These are phyloP conservation scores for Pueraria montana DNA, from an alignment of 306 rosid genomes.

Conservation along the genomic window DNA sequence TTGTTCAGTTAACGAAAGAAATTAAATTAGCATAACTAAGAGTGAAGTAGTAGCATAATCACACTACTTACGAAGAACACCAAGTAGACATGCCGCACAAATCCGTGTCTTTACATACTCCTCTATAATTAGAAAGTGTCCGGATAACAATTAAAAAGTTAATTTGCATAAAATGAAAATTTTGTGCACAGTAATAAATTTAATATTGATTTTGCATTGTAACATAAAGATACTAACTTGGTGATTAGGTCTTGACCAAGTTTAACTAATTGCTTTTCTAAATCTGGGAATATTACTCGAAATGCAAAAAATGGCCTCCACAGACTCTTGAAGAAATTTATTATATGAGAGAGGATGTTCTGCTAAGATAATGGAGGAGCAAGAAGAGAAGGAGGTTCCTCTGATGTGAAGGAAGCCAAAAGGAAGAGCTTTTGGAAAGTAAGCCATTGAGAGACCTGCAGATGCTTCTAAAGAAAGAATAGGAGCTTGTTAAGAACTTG, in stretches of 20 bases:
- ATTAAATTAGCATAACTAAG: neutral
- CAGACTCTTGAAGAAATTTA: constrained; percentile 80
- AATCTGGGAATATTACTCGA: constrained; percentile 83
- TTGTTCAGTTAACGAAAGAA: neutral
- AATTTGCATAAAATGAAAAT: constrained; percentile 27
- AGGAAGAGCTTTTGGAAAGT: no score
- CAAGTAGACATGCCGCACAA: constrained; percentile 64
- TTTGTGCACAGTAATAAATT: neutral
- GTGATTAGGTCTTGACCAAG: constrained; percentile 67
- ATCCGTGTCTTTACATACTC: constrained; percentile 71
- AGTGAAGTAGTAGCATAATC: constrained; percentile 10
- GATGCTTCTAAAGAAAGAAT: no score
- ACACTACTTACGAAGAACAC: constrained; percentile 74
- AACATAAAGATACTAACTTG: constrained; percentile 61
- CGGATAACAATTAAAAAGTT: constrained; percentile 37
- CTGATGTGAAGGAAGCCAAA: no score
- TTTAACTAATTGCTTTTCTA: no score
- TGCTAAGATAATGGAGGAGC: no score
- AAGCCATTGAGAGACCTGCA: no score
- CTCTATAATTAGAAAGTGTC: constrained; percentile 55
- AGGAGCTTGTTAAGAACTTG: no score
- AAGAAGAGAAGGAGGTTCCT: no score
- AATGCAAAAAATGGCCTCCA: constrained; percentile 83
- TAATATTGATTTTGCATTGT: neutral
- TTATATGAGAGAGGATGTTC: no score